Conservation (phyloP, 108 stramenopile genomes). For the Cyclotella sp. region DNA sequence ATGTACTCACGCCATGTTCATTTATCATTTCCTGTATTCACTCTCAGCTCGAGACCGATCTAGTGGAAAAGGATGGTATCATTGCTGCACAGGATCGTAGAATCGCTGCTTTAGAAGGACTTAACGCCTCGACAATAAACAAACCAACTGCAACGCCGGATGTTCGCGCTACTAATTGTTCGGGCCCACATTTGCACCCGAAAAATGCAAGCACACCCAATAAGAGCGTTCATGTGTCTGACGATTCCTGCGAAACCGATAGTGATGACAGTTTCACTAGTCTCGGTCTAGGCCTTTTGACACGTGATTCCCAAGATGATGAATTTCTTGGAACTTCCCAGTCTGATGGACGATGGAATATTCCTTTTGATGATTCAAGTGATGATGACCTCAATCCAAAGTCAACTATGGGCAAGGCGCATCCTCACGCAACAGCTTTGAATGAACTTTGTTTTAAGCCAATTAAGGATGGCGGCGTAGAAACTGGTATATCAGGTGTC, state of each 20-base stretch:
- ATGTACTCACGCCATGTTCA: neutral
- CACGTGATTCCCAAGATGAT: neutral
- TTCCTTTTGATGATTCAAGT: slow-evolving; percentile 18
- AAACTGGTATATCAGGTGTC: neutral
- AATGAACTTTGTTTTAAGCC: slow-evolving; percentile 11
- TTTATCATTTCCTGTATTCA: neutral
- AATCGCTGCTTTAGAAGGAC: slow-evolving; percentile 13
- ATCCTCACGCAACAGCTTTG: neutral
- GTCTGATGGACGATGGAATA: slow-evolving; percentile 23
- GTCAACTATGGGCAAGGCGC: neutral
- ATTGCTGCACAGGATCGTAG: slow-evolving; percentile 22
- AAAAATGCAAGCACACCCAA: neutral
- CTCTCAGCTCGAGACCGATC: slow-evolving; percentile 7
- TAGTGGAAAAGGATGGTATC: slow-evolving; percentile 7
- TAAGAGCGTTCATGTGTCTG: slow-evolving; percentile 1
- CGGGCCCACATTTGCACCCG: neutral
- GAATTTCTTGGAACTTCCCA: neutral
- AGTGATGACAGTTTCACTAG: slow-evolving; percentile 2
- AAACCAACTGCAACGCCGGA: neutral
- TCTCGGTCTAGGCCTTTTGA: neutral
- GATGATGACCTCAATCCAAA: slow-evolving; percentile 14
- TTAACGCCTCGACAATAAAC: neutral
- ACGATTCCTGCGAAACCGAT: slow-evolving; percentile 20
- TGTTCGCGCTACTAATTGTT: neutral
- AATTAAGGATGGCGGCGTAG: neutral